A percentile compares a stretch with the other conserved stretches of the same genome.
phyloP scores from a whole-genome alignment of 2,329 filamentous ascomycete genomes.

The Incumbomyces lentus region DNA sequence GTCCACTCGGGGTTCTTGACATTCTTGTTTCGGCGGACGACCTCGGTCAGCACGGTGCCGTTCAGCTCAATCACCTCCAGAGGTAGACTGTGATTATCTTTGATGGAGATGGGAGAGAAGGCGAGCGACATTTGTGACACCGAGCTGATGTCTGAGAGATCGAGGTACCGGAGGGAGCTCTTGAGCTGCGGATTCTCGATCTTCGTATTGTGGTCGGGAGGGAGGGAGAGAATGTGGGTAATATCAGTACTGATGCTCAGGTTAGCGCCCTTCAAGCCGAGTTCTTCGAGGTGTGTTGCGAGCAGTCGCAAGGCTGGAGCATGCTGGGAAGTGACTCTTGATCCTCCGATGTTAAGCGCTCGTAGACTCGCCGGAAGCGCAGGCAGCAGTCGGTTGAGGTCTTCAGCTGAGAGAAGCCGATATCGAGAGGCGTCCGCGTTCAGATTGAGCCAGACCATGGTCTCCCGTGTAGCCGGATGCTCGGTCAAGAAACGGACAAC shows the following conservation, averaged over 20 bases:
- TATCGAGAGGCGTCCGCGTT: conserved; percentile 62
- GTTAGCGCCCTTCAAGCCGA: conserved; percentile 58
- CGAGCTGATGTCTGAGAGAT: conserved; percentile 59
- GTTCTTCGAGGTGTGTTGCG: conserved; percentile 63
- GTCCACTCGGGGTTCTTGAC: conserved; percentile 55
- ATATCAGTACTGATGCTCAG: conserved; percentile 53
- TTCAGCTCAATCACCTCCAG: conserved; percentile 68
- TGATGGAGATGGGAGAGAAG: conserved; percentile 46
- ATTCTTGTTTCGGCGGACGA: conserved; percentile 44
- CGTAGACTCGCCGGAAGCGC: conserved; percentile 56
- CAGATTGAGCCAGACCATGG: conserved; percentile 62
- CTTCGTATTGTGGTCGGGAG: conserved; percentile 31
- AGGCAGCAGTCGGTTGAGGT: conserved; percentile 56
- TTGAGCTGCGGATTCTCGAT: conserved; percentile 22
- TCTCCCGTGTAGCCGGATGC: conserved; percentile 57
- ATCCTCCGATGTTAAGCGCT: conserved; percentile 67
- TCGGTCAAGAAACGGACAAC: conserved; percentile 61
- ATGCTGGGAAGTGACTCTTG: conserved; percentile 56
- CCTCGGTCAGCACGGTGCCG: conserved; percentile 57
- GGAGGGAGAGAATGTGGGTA: conserved; percentile 44
- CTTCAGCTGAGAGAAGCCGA: conserved; percentile 56
- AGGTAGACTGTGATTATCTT: conserved; percentile 52
- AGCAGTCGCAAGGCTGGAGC: conserved; percentile 54
- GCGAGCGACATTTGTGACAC: conserved; percentile 49
- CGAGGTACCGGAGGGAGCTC: conserved; percentile 60